Conservation (phyloP, 2,329 filamentous ascomycete genomes). For the Microdochium paspali region DNA sequence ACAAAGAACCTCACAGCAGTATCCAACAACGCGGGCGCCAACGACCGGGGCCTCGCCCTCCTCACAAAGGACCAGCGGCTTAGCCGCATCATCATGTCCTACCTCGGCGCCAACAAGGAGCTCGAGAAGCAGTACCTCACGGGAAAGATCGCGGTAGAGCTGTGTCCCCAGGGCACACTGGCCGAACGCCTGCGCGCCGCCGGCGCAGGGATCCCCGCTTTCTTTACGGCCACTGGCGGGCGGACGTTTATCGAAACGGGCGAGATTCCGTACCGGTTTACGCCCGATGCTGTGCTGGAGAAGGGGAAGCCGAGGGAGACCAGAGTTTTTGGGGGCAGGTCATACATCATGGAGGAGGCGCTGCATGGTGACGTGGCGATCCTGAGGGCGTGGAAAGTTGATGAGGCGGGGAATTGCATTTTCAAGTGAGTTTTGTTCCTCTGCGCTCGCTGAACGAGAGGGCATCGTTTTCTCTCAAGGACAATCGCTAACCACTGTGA, state of each 20-base stretch:
- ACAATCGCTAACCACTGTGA: slow-evolving; percentile 6
- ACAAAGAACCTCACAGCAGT: slow-evolving; percentile 61
- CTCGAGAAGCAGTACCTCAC: slow-evolving; percentile 67
- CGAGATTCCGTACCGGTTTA: slow-evolving; percentile 56
- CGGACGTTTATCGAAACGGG: slow-evolving; percentile 60
- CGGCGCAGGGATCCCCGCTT: slow-evolving; percentile 69
- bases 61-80: slow-evolving; percentile 63
- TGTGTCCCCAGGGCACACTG: slow-evolving; percentile 68
- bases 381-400: slow-evolving; percentile 66
- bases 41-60: slow-evolving; percentile 58
- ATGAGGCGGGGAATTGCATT: slow-evolving; percentile 68
- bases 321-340: slow-evolving; percentile 62
- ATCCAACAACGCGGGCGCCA: slow-evolving; percentile 71
- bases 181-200: slow-evolving; percentile 64
- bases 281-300: slow-evolving; percentile 50
- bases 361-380: slow-evolving; percentile 71
- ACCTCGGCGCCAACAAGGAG: slow-evolving; percentile 68
- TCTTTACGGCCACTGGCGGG: slow-evolving; percentile 69
- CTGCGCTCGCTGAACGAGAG: not conserved
- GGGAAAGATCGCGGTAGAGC: slow-evolving; percentile 65
- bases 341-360: slow-evolving; percentile 69
- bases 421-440: slow-evolving; percentile 45
- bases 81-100: slow-evolving; percentile 63
- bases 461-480: too few relatives aligned
- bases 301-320: slow-evolving; percentile 59